A percentile compares a stretch with the other conserved stretches of the same genome.
Conservation (phyloP, 495 filamentous ascomycete genomes). For the Melanomma pulvis-pyrius region DNA sequence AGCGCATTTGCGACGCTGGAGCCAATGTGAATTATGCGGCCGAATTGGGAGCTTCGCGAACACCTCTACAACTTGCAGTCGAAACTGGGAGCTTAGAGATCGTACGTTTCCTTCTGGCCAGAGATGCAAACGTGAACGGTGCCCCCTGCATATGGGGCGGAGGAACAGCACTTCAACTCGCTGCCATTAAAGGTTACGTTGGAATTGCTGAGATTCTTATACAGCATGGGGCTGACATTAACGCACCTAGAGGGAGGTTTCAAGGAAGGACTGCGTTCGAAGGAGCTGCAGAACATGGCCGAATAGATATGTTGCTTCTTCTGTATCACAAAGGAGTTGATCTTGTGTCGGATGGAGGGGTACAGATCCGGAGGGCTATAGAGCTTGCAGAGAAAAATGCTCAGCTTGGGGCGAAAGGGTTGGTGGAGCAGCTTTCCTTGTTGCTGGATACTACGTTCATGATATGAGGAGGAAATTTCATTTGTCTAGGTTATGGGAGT, state of each 20-base stretch:
- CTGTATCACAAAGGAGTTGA: conserved; percentile 6
- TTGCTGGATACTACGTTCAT: neutral
- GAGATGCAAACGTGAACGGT: conserved; percentile 44
- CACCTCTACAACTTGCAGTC: conserved; percentile 44
- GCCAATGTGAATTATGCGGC: conserved; percentile 1
- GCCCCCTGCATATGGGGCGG: conserved; percentile 33
- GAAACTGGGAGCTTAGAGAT: conserved; percentile 35
- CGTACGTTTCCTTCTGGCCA: conserved; percentile 41
- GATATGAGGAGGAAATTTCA: neutral
- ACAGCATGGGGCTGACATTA: conserved; percentile 35
- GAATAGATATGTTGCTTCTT: conserved; percentile 53
- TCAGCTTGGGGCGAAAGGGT: neutral
- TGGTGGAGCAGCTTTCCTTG: neutral
- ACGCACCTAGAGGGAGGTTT: conserved; percentile 17
- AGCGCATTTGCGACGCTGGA: neutral
- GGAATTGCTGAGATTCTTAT: conserved; percentile 36
- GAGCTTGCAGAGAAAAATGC: conserved; percentile 15
- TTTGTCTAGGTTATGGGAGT: too few species aligned
- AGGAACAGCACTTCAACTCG: conserved; percentile 38
- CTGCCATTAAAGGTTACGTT: conserved; percentile 33
- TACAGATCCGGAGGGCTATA: conserved; percentile 14
- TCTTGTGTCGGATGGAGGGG: conserved; percentile 33
- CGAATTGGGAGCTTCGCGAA: neutral
- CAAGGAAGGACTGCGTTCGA: conserved; percentile 50
- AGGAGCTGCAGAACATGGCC: conserved; percentile 50